Conservation (phyloP, 2,329 filamentous ascomycete genomes). For the Chalaropsis thielavioides region DNA sequence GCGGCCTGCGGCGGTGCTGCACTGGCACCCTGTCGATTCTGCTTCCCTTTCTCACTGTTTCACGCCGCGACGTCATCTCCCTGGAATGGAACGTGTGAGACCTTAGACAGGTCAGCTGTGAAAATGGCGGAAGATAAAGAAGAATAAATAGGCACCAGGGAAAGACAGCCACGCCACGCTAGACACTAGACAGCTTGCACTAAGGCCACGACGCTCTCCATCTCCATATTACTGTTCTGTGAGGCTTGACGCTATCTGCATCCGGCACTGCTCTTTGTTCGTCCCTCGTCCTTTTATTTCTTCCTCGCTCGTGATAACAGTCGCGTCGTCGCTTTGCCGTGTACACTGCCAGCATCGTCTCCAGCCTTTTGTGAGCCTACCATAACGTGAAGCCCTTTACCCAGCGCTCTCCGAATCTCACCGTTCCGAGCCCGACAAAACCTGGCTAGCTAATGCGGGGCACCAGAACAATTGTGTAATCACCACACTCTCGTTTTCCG, state of each 20-base stretch:
- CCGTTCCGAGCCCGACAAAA: neutral
- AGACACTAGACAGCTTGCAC: neutral
- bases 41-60: neutral
- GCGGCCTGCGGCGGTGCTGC: neutral
- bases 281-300: neutral
- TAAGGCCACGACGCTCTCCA: neutral
- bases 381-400: neutral
- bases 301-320: neutral
- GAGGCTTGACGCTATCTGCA: neutral
- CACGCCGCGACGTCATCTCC: neutral
- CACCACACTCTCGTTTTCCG: neutral
- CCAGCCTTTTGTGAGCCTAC: too few species aligned
- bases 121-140: neutral
- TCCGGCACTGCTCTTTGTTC: neutral
- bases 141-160: neutral
- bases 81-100: conserved; percentile 4
- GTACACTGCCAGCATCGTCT: neutral
- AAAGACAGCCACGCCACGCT: neutral
- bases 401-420: neutral
- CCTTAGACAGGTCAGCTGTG: neutral
- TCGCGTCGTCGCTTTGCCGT: neutral
- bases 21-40: neutral
- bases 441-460: neutral
- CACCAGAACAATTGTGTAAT: neutral
- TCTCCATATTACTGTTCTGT: neutral